A percentile compares a stretch with the other conserved stretches of the same genome.
Evolutionary conservation across 2,329 filamentous ascomycete species (phyloP).

Genomic region (Ceratocystis cacaofunesta): DNA sequence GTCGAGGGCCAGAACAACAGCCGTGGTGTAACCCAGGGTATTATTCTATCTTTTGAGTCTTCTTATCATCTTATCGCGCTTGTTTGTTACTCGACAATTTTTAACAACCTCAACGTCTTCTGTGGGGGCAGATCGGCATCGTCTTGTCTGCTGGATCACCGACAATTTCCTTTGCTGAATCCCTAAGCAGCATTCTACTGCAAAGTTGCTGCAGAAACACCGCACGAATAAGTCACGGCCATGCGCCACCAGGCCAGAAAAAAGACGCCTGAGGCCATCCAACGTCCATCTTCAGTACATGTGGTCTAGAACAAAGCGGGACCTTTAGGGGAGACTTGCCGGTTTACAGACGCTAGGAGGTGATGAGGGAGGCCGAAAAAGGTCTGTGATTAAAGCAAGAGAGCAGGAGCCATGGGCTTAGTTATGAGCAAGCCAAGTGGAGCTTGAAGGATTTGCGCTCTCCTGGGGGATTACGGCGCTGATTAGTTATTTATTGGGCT

Average conservation of each 20-base stretch:
- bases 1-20: not conserved
- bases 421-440: not conserved
- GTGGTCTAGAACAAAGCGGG: constrained; percentile 11
- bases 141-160: not conserved
- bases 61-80: not conserved
- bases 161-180: not conserved
- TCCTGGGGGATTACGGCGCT: not conserved
- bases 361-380: not conserved
- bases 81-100: not conserved
- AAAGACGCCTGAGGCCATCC: not conserved
- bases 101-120: not conserved
- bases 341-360: not conserved
- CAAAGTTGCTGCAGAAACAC: not conserved
- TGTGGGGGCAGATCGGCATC: not conserved
- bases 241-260: not conserved
- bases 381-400: not conserved
- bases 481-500: not conserved
- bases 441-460: not conserved
- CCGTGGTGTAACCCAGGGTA: no score
- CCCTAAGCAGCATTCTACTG: not conserved
- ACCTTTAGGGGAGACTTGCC: not conserved
- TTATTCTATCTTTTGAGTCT: no score
- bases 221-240: no score
- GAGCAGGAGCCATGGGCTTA: not conserved
- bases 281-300: not conserved